A percentile compares a stretch with the other conserved stretches of the same genome.
These are phyloP conservation scores for Neonectria coccinea DNA, from an alignment of 2,329 filamentous ascomycete genomes.

Conservation along the genomic window DNA sequence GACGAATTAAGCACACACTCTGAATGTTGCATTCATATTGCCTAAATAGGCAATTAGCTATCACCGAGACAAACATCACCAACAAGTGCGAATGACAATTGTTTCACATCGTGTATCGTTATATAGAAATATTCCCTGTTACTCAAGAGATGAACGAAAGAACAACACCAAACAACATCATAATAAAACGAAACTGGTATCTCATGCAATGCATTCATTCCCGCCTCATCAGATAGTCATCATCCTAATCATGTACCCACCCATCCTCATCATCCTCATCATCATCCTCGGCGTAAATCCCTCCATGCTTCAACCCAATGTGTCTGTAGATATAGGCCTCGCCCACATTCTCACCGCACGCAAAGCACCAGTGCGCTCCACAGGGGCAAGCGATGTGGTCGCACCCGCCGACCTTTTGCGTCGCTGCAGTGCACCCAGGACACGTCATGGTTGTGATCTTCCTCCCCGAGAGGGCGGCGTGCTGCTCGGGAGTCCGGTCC, in stretches of 20 bases:
- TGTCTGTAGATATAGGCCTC: conserved; percentile 52
- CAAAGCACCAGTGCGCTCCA: conserved; percentile 55
- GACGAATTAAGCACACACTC: not conserved
- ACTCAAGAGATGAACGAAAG: not conserved
- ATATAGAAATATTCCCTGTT: not conserved
- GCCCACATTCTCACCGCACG: conserved; percentile 49
- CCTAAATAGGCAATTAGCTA: conserved; percentile 7
- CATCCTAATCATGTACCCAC: conserved; percentile 19
- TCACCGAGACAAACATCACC: not conserved
- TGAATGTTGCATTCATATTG: not conserved
- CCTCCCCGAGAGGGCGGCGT: not conserved
- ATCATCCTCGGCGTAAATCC: conserved; percentile 38
- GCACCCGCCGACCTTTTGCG: conserved; percentile 53
- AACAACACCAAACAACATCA: not conserved
- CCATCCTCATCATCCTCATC: conserved; percentile 33
- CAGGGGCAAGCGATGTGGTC: conserved; percentile 55
- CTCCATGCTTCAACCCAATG: conserved; percentile 50
- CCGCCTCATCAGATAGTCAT: conserved; percentile 1
- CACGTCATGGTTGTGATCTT: conserved; percentile 45
- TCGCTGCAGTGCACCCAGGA: conserved; percentile 52
- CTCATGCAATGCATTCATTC: conserved; percentile 1
- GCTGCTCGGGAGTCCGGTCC: not conserved
- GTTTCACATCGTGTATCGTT: not conserved
- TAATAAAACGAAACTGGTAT: conserved; percentile 12
- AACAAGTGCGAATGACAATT: not conserved